A percentile compares a stretch with the other conserved stretches of the same genome.
These are phyloP conservation scores for Polytrichum formosum DNA, from an alignment of 225 moss, liverwort and hornwort genomes.

Conservation along the genomic window DNA sequence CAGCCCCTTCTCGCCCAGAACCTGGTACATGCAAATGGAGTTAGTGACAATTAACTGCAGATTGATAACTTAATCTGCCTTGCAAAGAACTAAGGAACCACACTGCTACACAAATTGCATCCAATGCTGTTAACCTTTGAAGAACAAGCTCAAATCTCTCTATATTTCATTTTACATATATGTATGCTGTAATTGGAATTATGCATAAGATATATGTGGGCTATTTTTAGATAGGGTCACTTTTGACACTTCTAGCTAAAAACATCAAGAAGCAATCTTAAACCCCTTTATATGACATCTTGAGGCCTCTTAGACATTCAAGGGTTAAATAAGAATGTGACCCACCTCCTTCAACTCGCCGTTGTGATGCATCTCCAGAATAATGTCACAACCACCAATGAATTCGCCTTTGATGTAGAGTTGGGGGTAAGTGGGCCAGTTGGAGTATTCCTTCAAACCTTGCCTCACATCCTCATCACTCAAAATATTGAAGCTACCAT, in stretches of 20 bases:
- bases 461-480: conserved; percentile 50
- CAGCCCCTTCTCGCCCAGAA: conserved; percentile 42
- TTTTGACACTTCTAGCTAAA: too few species aligned
- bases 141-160: too few species aligned
- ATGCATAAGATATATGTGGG: too few species aligned
- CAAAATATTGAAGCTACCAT: conserved; percentile 51
- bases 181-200: too few species aligned
- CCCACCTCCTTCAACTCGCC: conserved; percentile 52
- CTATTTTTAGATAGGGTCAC: too few species aligned
- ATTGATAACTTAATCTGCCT: neutral
- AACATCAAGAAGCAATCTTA: conserved; percentile 3
- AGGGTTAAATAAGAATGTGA: conserved; percentile 7
- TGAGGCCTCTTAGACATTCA: neutral
- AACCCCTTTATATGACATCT: too few species aligned
- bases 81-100: neutral
- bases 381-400: conserved; percentile 57
- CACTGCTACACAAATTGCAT: neutral
- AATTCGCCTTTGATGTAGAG: conserved; percentile 57
- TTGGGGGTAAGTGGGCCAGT: conserved; percentile 64
- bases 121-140: too few species aligned
- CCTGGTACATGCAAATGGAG: conserved; percentile 49
- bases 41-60: neutral
- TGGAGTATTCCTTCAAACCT: conserved; percentile 44
- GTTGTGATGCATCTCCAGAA: conserved; percentile 55
- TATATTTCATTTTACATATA: too few species aligned